Conservation (phyloP, 2,329 filamentous ascomycete species). For the Colletotrichum spaethianum region DNA sequence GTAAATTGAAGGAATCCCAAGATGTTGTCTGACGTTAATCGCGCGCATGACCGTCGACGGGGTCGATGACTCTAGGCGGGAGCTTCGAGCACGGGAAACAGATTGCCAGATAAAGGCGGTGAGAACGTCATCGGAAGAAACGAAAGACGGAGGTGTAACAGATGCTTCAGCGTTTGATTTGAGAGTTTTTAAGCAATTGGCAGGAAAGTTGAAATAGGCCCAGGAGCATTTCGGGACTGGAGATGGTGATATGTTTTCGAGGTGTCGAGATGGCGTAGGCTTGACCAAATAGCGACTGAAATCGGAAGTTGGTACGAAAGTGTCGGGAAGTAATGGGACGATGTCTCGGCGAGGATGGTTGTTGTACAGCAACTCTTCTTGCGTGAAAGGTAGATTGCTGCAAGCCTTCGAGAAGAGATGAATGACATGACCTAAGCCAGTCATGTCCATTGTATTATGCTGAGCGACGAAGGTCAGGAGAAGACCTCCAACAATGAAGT, state of each 20-base stretch:
- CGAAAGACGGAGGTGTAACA: conserved; percentile 46
- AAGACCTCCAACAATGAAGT: conserved; percentile 58
- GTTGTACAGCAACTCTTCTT: conserved; percentile 57
- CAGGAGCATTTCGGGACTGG: conserved; percentile 48
- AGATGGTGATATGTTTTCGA: not conserved
- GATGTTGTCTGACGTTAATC: conserved; percentile 61
- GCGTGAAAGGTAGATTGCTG: conserved; percentile 56
- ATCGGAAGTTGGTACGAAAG: conserved; percentile 47
- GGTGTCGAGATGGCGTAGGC: not conserved
- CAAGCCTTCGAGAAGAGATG: conserved; percentile 64
- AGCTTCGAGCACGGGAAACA: conserved; percentile 56
- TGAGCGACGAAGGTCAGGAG: conserved; percentile 63
- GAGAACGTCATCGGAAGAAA: conserved; percentile 69
- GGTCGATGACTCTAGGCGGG: conserved; percentile 48
- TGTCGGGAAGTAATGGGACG: conserved; percentile 53
- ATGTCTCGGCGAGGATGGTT: conserved; percentile 56
- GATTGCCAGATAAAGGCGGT: conserved; percentile 66
- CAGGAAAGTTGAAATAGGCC: conserved; percentile 61
- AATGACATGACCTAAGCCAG: conserved; percentile 62
- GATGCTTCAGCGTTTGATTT: conserved; percentile 54
- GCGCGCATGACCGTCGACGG: conserved; percentile 59
- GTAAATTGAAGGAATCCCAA: conserved; percentile 60
- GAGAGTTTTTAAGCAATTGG: conserved; percentile 53
- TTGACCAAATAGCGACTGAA: not conserved
- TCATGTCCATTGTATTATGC: conserved; percentile 66